Evolutionary conservation across 163 green algal genomes (phyloP), one percentile per base, ranked within the genome.

Genomic region (Scenedesmus sp.): DNA sequence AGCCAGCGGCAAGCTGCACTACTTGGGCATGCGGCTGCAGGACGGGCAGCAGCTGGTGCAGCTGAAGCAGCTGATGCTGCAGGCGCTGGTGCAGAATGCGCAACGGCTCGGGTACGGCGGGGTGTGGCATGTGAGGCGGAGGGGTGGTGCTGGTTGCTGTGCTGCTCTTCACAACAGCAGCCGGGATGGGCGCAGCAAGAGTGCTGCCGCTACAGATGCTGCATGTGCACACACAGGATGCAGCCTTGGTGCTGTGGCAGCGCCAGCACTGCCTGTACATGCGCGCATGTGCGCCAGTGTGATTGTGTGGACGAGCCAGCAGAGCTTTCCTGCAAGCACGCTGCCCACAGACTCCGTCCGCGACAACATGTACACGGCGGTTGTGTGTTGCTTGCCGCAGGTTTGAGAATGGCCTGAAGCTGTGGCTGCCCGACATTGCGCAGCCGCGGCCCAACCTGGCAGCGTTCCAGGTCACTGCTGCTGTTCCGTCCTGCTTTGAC

Each of bases 391-490:
- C 65, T 10, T 53, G n/a, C 51, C 2, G 26, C 81, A 89, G 81
- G 10, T 37, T 40, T 70, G 49, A 80, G n/a, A 7, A 37, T 18
- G 68, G 68, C 40, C 13, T 89, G 26, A 92, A 83, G 88, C 33
- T 83, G 43, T 78, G 80, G 49, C 90, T 96, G 49, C 92, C 93
- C 42, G 91, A 94, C 80, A 92, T 86, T n/a, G 86, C 72, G 22
- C 90, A 91, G 73, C 93, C 92, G 0, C 83, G 85, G 3, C 82
- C 93, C 51, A 98, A 97, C 89, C 73, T 98, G 76, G 95, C 93
- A 0, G 44, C 97, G 1, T 86, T 96, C 22, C 96, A 98, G 95
- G 83, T 98, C 35, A 97, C 94, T 3, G 89, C 92, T 30, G 59
- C 82, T 3, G 76, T 98, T 78, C 94, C 95, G 2, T 76, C 94